phyloP scores from a whole-genome alignment of 164 flowering plant genomes.

The Magnolia officinalis region DNA sequence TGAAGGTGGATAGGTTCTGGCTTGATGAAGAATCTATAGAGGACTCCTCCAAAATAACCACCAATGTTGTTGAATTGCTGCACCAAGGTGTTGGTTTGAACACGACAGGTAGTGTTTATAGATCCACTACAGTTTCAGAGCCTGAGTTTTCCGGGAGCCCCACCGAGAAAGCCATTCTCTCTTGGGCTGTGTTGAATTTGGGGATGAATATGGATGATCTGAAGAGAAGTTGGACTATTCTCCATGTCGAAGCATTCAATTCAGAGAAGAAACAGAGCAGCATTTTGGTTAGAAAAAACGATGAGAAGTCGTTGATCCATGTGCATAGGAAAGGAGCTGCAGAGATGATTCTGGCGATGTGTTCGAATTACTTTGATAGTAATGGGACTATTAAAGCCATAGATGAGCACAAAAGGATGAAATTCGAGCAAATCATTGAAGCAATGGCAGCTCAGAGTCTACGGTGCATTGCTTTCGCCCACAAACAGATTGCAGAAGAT shows the following conservation, averaged over 20 bases:
- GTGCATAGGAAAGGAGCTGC: conserved; percentile 87
- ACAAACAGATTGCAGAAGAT: conserved; percentile 9
- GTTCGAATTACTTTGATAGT: conserved; percentile 33
- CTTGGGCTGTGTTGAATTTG: conserved; percentile 47
- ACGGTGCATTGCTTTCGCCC: conserved; percentile 34
- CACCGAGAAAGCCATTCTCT: conserved; percentile 63
- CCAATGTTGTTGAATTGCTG: conserved; percentile 27
- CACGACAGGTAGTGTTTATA: conserved; percentile 46
- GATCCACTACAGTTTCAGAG: conserved; percentile 13
- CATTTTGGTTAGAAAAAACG: conserved; percentile 32
- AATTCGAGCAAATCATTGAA: conserved; percentile 20
- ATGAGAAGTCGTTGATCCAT: conserved; percentile 26
- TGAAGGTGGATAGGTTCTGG: conserved; percentile 59
- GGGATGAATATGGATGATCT: conserved; percentile 26
- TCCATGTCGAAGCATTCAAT: conserved; percentile 39
- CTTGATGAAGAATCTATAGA: conserved; percentile 30
- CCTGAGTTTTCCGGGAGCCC: conserved; percentile 59
- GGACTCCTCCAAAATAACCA: conserved; percentile 15
- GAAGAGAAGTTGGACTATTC: conserved; percentile 17
- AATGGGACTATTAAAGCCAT: conserved; percentile 11
- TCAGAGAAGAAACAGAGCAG: conserved; percentile 50
- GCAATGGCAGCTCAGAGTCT: conserved; percentile 34
- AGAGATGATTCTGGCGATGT: conserved; percentile 62
- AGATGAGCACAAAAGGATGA: conserved; percentile 8
- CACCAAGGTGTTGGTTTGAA: conserved; percentile 45